Evolutionary conservation across 2,329 filamentous ascomycete genomes (phyloP).

Genomic region (Macrophomina pseudophaseolina): DNA sequence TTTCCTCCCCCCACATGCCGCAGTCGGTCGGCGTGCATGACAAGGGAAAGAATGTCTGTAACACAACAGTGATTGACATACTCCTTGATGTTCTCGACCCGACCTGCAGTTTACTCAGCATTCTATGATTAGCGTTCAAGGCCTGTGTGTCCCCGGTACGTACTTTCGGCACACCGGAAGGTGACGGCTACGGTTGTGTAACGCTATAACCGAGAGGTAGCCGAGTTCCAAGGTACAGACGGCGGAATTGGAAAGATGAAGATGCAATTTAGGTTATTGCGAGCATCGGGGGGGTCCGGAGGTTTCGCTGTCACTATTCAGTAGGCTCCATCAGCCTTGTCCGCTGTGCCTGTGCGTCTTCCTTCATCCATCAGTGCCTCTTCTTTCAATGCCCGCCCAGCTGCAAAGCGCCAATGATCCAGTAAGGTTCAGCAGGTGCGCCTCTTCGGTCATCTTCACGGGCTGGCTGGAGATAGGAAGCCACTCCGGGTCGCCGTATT

Average conservation of each 20-base stretch:
- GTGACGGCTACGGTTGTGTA: slow-evolving; percentile 1
- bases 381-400: neutral
- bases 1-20: neutral
- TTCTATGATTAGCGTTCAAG: neutral
- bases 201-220: slow-evolving; percentile 2
- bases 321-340: neutral
- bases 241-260: neutral
- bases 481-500: neutral
- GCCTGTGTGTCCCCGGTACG: neutral
- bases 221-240: slow-evolving; percentile 10
- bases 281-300: slow-evolving; percentile 4
- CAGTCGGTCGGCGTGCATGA: neutral
- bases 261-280: slow-evolving; percentile 16
- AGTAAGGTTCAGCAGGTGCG: neutral
- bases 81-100: neutral
- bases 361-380: neutral
- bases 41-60: neutral
- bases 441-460: neutral
- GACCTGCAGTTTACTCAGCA: neutral
- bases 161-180: neutral
- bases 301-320: neutral
- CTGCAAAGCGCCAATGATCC: neutral
- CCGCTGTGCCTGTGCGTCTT: neutral
- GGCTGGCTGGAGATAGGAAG: slow-evolving; percentile 1
- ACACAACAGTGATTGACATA: neutral